Evolutionary conservation across 306 rosid species (phyloP).

Genomic region (Prinsepia uniflora): DNA sequence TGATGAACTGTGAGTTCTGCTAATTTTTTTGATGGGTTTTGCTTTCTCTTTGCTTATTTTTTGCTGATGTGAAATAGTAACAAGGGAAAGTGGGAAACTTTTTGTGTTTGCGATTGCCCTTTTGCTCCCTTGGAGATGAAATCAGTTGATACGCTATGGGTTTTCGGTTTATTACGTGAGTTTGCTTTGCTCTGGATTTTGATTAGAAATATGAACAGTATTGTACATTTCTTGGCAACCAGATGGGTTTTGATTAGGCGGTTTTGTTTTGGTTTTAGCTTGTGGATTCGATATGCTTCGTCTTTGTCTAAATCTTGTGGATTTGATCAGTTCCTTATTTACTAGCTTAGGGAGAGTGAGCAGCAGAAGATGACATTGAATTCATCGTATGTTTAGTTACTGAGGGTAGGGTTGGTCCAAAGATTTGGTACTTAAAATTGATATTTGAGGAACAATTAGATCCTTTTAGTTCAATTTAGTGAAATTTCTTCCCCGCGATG

Average conservation of each 20-base stretch:
- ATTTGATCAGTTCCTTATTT: background rate
- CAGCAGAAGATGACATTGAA: background rate
- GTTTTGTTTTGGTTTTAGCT: background rate
- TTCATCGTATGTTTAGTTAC: background rate
- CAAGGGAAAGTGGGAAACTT: slow-evolving; percentile 1
- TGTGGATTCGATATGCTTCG: background rate
- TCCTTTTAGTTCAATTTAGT: background rate
- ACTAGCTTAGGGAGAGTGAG: background rate
- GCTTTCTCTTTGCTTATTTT: background rate
- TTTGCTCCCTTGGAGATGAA: background rate
- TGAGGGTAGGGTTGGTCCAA: background rate
- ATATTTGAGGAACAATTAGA: background rate
- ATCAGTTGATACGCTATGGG: background rate
- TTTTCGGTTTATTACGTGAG: background rate
- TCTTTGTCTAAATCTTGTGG: background rate
- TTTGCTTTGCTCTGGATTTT: background rate
- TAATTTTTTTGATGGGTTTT: background rate
- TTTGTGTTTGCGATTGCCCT: slow-evolving; percentile 1
- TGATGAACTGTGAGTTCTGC: slow-evolving; percentile 6
- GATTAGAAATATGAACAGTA: background rate
- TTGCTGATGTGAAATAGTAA: background rate
- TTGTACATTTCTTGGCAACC: background rate
- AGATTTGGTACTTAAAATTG: background rate
- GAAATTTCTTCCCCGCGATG: background rate
- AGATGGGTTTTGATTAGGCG: background rate